A percentile compares a stretch with the other conserved stretches of the same genome.
These are phyloP conservation scores for Trypanosoma cruzi DNA, from an alignment of 208 protist species.

Conservation along the genomic window DNA sequence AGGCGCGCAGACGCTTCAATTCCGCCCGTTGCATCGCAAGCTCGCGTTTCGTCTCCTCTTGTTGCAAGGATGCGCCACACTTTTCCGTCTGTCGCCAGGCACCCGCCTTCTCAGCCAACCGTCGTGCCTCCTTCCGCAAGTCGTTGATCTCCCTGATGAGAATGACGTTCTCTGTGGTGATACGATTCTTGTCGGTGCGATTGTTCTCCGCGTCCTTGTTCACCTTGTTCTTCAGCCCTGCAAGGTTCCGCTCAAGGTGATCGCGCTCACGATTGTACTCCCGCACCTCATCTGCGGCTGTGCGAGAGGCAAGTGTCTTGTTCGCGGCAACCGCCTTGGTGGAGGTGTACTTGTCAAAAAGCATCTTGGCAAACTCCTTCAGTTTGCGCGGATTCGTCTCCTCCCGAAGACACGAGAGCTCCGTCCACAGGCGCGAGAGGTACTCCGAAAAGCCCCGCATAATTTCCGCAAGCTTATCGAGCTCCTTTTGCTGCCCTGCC, in stretches of 20 bases:
- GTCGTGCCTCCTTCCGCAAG: conserved; percentile 94
- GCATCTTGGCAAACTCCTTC: conserved; percentile 92
- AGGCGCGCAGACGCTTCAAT: conserved; percentile 67
- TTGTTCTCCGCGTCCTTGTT: conserved; percentile 95
- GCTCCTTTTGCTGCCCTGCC: conserved; percentile 92
- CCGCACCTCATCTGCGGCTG: conserved; percentile 89
- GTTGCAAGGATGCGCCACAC: conserved; percentile 52
- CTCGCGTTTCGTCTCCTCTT: conserved; percentile 77
- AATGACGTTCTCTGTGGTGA: conserved; percentile 96
- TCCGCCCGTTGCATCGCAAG: conserved; percentile 89
- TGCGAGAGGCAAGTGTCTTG: conserved; percentile 63
- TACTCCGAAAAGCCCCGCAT: conserved; percentile 80
- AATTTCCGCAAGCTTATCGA: conserved; percentile 68
- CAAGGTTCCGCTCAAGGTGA: conserved; percentile 95
- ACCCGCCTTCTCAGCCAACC: conserved; percentile 69
- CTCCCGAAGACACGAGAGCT: conserved; percentile 77
- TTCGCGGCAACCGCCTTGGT: conserved; percentile 31
- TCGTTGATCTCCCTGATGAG: conserved; percentile 97
- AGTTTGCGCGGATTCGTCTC: conserved; percentile 68
- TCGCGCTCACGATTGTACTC: conserved; percentile 96
- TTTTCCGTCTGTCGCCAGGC: conserved; percentile 55
- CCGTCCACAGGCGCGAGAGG: conserved; percentile 90
- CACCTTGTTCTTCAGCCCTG: conserved; percentile 93
- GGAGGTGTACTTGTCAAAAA: conserved; percentile 93
- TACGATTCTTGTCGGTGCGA: conserved; percentile 87